A percentile compares a stretch with the other conserved stretches of the same genome.
phyloP scores from a whole-genome alignment of 148 eudicot species.

The Heliosperma pusillum region DNA sequence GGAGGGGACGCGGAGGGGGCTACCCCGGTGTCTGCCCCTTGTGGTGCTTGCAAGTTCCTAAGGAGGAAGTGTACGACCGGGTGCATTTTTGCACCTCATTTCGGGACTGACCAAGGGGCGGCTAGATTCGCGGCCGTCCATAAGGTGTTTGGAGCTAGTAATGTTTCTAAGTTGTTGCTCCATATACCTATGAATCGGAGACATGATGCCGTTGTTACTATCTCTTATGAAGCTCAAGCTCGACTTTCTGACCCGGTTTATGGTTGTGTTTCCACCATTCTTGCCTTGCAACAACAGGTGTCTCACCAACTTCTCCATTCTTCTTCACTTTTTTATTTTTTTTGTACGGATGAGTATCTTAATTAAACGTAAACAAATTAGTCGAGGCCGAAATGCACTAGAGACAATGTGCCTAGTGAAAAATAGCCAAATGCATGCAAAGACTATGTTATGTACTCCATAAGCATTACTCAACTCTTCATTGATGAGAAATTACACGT shows the following conservation, averaged over 20 bases:
- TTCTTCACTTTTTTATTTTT: background rate
- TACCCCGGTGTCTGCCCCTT: constrained; percentile 24
- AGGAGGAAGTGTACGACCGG: constrained; percentile 55
- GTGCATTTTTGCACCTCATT: constrained; percentile 59
- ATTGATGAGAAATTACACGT: no score
- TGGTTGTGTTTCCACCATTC: constrained; percentile 58
- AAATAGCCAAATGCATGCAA: no score
- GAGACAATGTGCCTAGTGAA: no score
- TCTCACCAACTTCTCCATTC: background rate
- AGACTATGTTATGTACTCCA: no score
- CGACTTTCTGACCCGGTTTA: constrained; percentile 57
- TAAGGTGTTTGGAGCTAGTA: constrained; percentile 64
- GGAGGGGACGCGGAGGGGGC: constrained; percentile 2
- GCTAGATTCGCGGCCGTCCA: constrained; percentile 66
- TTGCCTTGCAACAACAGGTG: constrained; percentile 61
- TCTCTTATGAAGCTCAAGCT: constrained; percentile 63
- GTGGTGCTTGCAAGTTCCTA: constrained; percentile 64
- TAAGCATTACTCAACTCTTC: no score
- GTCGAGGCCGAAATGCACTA: no score
- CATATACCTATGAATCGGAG: constrained; percentile 48
- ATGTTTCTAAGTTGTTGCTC: constrained; percentile 53
- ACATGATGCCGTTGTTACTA: constrained; percentile 52
- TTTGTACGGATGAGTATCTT: no score
- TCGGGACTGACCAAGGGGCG: constrained; percentile 55
- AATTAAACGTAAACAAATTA: no score